Evolutionary conservation across 192 early-diverging fungal species (phyloP), one percentile per base, ranked within the genome.

Genomic region (Borealophlyctis nickersoniae): DNA sequence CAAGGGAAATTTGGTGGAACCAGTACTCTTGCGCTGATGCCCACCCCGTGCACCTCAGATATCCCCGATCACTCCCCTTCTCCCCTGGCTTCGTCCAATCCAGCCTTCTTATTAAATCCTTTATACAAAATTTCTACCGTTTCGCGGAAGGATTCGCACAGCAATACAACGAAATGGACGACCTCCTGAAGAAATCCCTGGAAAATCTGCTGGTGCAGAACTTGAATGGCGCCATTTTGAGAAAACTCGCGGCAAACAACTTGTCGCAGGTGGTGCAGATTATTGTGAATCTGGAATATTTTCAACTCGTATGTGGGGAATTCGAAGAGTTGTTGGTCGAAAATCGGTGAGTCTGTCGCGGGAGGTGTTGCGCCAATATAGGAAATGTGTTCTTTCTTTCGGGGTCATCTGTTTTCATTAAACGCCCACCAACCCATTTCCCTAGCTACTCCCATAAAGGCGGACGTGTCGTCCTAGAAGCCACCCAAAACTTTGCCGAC

Each of bases 211-310:
- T 94, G 29, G 81, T 86, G 45, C 80, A 87, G 58, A 79, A 85
- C 53, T 77, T 93, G 30, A 83, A 89, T 62, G 83, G 80, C 3
- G 78, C 89, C 3, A 69, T 91, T 52, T 57, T 85, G 26, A 76
- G 83, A 32, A 89, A 87, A 60, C 71, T 93, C 14, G 75, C 78
- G 63, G 83, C 78, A 2, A 81, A 74, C 49, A 90, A 86, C 59
- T 72, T 94, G n/a, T 86, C 88, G 1, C 86, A 89, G 58, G 90
- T 88, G 53, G 79, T 89, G n/a, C 92, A 94, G 66, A 91, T 92
- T 24, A 82, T 92, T 36, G 83, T 89, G 67, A 93, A 94, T 63
- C 69, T 89, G 26, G 89, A 91, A 57, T 91, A 80, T 55, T 88
- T 91, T 62, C 79, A 86, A 56, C 62, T 76, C 32, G 86, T 85